These are phyloP conservation scores for Venustampulla echinocandica DNA, from an alignment of 495 filamentous ascomycete species.

Conservation along the genomic window DNA sequence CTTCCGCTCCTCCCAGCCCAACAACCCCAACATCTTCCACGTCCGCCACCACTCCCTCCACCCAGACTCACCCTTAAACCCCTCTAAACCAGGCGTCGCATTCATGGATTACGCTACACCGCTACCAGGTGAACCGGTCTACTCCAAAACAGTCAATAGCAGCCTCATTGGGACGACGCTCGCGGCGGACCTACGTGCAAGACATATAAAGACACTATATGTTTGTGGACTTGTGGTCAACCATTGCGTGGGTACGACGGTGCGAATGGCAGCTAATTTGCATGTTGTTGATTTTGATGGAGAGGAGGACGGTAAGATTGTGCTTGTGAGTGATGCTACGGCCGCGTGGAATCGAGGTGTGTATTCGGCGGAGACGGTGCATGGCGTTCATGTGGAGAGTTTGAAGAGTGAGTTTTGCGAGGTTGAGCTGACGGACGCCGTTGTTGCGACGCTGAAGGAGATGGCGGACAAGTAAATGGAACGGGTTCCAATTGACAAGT, in stretches of 20 bases:
- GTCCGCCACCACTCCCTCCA: slow-evolving; percentile 37
- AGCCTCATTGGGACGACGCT: slow-evolving; percentile 40
- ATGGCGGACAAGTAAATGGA: too few relatives aligned
- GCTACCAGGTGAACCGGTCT: slow-evolving; percentile 30
- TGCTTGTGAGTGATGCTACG: slow-evolving; percentile 40
- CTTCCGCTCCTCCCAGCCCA: slow-evolving; percentile 27
- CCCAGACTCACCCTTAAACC: slow-evolving; percentile 27
- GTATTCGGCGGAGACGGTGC: slow-evolving; percentile 39
- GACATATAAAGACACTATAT: slow-evolving; percentile 29
- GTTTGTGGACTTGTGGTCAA: slow-evolving; percentile 40
- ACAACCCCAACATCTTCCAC: slow-evolving; percentile 33
- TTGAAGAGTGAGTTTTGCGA: slow-evolving; percentile 40
- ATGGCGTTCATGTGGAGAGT: slow-evolving; percentile 38
- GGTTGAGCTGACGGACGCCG: slow-evolving; percentile 31
- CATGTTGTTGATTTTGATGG: slow-evolving; percentile 33
- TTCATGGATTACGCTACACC: slow-evolving; percentile 35
- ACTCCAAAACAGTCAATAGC: slow-evolving; percentile 41
- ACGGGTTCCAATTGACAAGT: too few relatives aligned
- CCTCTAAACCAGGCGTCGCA: slow-evolving; percentile 24
- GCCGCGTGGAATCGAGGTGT: slow-evolving; percentile 33
- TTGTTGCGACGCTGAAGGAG: slow-evolving; percentile 10
- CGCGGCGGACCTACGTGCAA: slow-evolving; percentile 29
- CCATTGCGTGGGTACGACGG: slow-evolving; percentile 43
- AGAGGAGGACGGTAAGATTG: slow-evolving; percentile 23
- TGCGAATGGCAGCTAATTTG: slow-evolving; percentile 41